A percentile compares a stretch with the other conserved stretches of the same genome.
phyloP scores from a whole-genome alignment of 2,329 filamentous ascomycete species.

The Pyricularia sp. region DNA sequence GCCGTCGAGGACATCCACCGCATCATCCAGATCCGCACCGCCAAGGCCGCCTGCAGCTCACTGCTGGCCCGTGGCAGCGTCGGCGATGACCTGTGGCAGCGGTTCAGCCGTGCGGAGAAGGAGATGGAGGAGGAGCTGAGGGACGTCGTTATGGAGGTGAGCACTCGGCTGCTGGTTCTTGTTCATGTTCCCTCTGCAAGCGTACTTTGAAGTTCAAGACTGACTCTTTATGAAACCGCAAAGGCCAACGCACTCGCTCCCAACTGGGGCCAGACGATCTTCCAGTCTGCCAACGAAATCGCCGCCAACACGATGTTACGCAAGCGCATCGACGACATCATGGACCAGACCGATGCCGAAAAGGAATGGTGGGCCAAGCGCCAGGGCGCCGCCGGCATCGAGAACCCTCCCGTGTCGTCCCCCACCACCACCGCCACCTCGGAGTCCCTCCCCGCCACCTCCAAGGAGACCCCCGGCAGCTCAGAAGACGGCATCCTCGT shows the following conservation, averaged over 20 bases:
- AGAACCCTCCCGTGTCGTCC: conserved; percentile 25
- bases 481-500: conserved; percentile 75
- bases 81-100: conserved; percentile 91
- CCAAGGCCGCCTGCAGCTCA: conserved; percentile 78
- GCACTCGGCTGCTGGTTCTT: neutral
- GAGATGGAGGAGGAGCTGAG: conserved; percentile 95
- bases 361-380: conserved; percentile 91
- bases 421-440: conserved; percentile 61
- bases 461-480: conserved; percentile 29
- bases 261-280: conserved; percentile 89
- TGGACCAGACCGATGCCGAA: conserved; percentile 61
- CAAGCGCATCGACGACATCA: conserved; percentile 64
- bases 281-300: conserved; percentile 97
- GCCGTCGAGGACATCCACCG: conserved; percentile 90
- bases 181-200: neutral
- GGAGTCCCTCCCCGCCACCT: conserved; percentile 23
- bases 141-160: conserved; percentile 87
- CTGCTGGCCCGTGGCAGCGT: conserved; percentile 86
- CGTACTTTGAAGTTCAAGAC: neutral
- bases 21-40: conserved; percentile 77
- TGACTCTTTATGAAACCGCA: neutral
- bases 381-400: conserved; percentile 41
- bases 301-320: conserved; percentile 73
- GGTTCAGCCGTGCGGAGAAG: conserved; percentile 85
- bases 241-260: conserved; percentile 85